A percentile compares a stretch with the other conserved stretches of the same genome.
These are phyloP conservation scores for Logfia minima DNA, from an alignment of 129 eudicot species.

Conservation along the genomic window DNA sequence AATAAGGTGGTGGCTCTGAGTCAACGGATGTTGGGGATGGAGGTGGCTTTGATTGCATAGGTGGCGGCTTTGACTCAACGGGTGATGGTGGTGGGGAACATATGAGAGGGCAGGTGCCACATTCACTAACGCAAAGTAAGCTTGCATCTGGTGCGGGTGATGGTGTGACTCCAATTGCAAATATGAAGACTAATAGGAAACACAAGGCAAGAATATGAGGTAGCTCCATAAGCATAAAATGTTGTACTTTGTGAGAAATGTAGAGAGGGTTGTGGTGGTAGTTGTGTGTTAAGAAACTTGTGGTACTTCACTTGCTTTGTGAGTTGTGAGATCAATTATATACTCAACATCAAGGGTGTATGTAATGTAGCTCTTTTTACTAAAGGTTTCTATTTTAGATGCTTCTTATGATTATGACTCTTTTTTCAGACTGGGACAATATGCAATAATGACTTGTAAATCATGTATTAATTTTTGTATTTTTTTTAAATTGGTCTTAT, in stretches of 20 bases:
- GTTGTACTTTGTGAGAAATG: constrained; percentile 24
- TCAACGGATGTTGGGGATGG: constrained; percentile 23
- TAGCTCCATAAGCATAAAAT: constrained; percentile 31
- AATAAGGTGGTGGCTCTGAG: constrained; percentile 44
- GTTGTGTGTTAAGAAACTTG: constrained; percentile 29
- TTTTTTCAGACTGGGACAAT: background rate
- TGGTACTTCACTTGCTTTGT: constrained; percentile 25
- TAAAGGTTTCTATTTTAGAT: constrained; percentile 18
- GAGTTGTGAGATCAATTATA: constrained; percentile 26
- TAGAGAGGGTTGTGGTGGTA: constrained; percentile 3
- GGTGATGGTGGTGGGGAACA: constrained; percentile 68
- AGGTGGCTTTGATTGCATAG: constrained; percentile 36
- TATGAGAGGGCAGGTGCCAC: constrained; percentile 69
- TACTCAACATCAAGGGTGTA: constrained; percentile 26
- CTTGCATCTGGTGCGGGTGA: constrained; percentile 34
- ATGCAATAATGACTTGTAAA: background rate
- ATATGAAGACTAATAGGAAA: constrained; percentile 26
- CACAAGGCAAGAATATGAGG: constrained; percentile 12
- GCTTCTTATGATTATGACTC: background rate
- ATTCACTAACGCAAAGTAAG: constrained; percentile 63
- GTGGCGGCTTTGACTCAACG: constrained; percentile 23
- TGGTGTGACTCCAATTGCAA: constrained; percentile 27
- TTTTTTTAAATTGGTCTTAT: background rate
- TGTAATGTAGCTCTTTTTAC: constrained; percentile 13
- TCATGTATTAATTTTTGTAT: background rate